phyloP scores from a whole-genome alignment of 2,329 filamentous ascomycete genomes.

The Hymenoscyphus scutula region DNA sequence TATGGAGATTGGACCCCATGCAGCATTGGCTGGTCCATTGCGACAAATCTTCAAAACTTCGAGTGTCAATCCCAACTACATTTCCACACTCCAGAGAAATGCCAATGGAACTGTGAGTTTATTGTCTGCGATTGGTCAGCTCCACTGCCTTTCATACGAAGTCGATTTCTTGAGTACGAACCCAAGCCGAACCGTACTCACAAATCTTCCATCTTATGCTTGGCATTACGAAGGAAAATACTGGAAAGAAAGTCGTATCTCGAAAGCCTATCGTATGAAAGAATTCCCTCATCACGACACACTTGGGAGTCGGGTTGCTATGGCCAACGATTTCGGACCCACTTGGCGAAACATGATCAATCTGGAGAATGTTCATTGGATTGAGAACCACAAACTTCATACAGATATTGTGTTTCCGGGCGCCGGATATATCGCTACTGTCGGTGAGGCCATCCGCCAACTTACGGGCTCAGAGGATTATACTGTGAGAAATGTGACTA shows the following conservation, averaged over 20 bases:
- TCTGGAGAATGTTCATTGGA: slow-evolving; percentile 43
- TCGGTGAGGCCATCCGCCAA: slow-evolving; percentile 17
- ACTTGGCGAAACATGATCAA: slow-evolving; percentile 34
- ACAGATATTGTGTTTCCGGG: slow-evolving; percentile 49
- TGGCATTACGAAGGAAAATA: slow-evolving; percentile 52
- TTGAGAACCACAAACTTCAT: slow-evolving; percentile 49
- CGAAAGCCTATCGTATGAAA: slow-evolving; percentile 46
- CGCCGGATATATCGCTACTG: slow-evolving; percentile 38
- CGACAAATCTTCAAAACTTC: slow-evolving; percentile 21
- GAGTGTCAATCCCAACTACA: slow-evolving; percentile 12
- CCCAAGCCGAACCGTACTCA: slow-evolving; percentile 42
- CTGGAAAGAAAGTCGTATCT: slow-evolving; percentile 52
- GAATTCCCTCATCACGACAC: slow-evolving; percentile 42
- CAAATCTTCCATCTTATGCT: slow-evolving; percentile 49
- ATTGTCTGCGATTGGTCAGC: slow-evolving; percentile 15
- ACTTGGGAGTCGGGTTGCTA: slow-evolving; percentile 30
- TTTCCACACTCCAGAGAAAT: slow-evolving; percentile 12
- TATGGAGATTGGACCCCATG: slow-evolving; percentile 26
- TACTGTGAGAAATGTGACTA: slow-evolving; percentile 8
- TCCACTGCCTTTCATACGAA: slow-evolving; percentile 9
- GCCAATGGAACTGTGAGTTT: slow-evolving; percentile 12
- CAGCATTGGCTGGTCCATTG: slow-evolving; percentile 26
- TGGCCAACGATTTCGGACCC: slow-evolving; percentile 23
- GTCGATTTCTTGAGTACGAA: slow-evolving; percentile 19
- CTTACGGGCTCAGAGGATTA: slow-evolving; percentile 23